phyloP scores from a whole-genome alignment of 2,329 filamentous ascomycete genomes.

The Paraphaeosphaeria minitans region DNA sequence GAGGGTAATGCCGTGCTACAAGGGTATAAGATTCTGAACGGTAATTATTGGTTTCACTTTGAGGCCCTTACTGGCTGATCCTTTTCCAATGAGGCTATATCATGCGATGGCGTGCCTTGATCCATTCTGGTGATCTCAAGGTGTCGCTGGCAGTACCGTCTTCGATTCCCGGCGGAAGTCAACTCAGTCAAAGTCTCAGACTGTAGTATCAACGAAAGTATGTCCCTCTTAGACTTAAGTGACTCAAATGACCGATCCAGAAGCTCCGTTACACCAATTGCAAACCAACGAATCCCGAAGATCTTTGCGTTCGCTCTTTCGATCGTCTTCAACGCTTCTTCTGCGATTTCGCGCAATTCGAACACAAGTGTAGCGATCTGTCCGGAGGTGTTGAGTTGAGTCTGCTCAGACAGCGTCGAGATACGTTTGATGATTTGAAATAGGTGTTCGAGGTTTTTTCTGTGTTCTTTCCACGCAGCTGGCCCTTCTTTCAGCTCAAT shows the following conservation, averaged over 20 bases:
- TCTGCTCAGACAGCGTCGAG: not conserved
- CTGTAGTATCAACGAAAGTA: too few species aligned
- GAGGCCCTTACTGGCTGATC: too few species aligned
- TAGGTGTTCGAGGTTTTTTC: not conserved
- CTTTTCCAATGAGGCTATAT: not conserved
- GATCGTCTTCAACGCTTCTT: not conserved
- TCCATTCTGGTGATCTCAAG: not conserved
- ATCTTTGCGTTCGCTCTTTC: not conserved
- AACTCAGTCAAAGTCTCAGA: slow-evolving; percentile 5
- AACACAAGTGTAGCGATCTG: not conserved
- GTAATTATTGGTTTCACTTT: too few species aligned
- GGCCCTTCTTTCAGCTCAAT: not conserved
- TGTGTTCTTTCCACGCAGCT: not conserved
- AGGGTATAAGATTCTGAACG: too few species aligned
- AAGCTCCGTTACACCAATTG: not conserved
- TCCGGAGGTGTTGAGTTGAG: not conserved
- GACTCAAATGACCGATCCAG: not conserved
- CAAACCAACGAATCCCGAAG: not conserved
- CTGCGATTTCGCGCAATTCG: not conserved
- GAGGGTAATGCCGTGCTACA: too few species aligned
- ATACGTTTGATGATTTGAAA: not conserved
- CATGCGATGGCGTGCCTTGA: not conserved
- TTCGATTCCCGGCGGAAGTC: slow-evolving; percentile 6
- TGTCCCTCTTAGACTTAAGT: not conserved
- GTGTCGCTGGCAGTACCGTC: not conserved